These are phyloP conservation scores for Wickerhamiella australiensis DNA, from an alignment of 805 yeast species.

Conservation along the genomic window DNA sequence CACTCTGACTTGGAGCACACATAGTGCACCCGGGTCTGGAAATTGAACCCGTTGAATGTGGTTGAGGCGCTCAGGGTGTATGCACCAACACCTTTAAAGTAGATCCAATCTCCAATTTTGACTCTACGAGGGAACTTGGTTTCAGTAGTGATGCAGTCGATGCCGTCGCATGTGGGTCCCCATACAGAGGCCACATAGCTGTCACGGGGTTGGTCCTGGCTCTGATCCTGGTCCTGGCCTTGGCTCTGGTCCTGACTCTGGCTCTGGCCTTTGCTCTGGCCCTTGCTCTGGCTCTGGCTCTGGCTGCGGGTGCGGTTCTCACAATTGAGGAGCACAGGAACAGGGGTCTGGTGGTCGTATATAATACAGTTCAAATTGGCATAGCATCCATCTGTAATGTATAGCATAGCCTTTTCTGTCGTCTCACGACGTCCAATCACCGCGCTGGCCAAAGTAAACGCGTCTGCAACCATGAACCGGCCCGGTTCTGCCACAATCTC, in stretches of 20 bases:
- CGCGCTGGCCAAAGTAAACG: conserved; percentile 73
- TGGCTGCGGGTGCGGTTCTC: conserved; percentile 22
- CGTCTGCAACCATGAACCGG: conserved; percentile 71
- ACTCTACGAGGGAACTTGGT: conserved; percentile 47
- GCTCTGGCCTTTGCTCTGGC: too few relatives aligned
- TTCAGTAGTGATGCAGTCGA: conserved; percentile 61
- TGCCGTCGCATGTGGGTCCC: conserved; percentile 99
- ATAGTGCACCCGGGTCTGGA: conserved; percentile 48
- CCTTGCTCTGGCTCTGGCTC: too few relatives aligned
- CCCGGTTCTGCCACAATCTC: conserved; percentile 86
- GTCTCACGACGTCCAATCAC: conserved; percentile 69
- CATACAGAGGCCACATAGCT: conserved; percentile 47
- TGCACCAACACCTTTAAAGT: conserved; percentile 75
- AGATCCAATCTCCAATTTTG: conserved; percentile 84
- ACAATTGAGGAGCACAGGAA: conserved; percentile 45
- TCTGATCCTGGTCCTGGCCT: too few relatives aligned
- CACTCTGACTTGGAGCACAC: conserved; percentile 32
- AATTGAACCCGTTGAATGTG: conserved; percentile 77
- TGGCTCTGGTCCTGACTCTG: too few relatives aligned
- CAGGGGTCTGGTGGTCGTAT: conserved; percentile 80
- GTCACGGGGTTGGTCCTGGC: too few relatives aligned
- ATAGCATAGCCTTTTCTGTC: conserved; percentile 45
- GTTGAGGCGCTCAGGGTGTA: conserved; percentile 91
- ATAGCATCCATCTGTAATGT: conserved; percentile 89
- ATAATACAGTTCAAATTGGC: conserved; percentile 91